A percentile compares a stretch with the other conserved stretches of the same genome.
These are phyloP conservation scores for Allium cepa DNA, from an alignment of 106 monocot species.

Conservation along the genomic window DNA sequence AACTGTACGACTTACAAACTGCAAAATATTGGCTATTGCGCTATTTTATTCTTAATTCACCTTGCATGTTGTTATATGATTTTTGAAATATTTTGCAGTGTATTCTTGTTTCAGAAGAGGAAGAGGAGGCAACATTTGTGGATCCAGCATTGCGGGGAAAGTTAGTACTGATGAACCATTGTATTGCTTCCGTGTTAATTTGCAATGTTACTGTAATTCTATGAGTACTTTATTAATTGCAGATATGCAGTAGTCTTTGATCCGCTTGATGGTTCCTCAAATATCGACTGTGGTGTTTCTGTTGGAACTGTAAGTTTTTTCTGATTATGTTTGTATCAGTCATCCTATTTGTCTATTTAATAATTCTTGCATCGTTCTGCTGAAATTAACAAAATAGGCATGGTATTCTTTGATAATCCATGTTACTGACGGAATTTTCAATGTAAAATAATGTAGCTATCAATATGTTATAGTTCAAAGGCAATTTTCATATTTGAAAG, in stretches of 20 bases:
- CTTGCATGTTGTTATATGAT: too few relatives aligned
- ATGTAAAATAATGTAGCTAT: too few relatives aligned
- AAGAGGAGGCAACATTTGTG: slow-evolving; percentile 91
- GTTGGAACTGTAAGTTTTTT: slow-evolving; percentile 79
- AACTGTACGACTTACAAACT: slow-evolving; percentile 40
- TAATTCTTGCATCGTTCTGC: neutral
- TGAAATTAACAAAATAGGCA: neutral
- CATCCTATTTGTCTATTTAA: too few relatives aligned
- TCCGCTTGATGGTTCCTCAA: slow-evolving; percentile 96
- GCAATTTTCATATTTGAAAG: too few relatives aligned
- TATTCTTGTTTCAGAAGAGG: slow-evolving; percentile 95
- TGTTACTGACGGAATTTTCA: too few relatives aligned
- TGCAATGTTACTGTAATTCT: neutral
- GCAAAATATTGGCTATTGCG: neutral
- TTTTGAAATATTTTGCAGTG: slow-evolving; percentile 36
- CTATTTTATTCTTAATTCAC: neutral
- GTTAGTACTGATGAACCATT: slow-evolving; percentile 21
- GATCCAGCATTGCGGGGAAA: slow-evolving; percentile 78
- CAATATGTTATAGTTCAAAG: too few relatives aligned
- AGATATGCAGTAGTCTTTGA: slow-evolving; percentile 98
- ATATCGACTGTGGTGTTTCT: slow-evolving; percentile 98
- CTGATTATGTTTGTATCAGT: neutral
- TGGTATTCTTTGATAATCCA: too few relatives aligned
- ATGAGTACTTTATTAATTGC: slow-evolving; percentile 11
- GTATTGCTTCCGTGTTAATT: neutral